Conservation (phyloP, 1,284 basidiomycete genomes). For the Abortiporus biennis region DNA sequence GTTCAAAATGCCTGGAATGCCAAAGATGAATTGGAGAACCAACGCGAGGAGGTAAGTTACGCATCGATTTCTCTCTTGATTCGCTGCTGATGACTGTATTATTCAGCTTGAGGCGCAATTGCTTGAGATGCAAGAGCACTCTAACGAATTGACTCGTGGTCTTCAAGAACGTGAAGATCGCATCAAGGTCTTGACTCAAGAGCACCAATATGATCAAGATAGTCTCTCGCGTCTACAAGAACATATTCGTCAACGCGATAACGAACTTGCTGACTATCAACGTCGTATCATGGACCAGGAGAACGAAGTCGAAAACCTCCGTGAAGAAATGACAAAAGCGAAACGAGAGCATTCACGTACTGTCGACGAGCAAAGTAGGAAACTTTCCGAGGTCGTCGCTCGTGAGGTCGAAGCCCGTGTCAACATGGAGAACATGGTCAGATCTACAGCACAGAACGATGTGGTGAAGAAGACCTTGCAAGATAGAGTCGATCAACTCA, state of each 20-base stretch:
- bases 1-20: slow-evolving; percentile 41
- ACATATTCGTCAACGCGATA: slow-evolving; percentile 44
- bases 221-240: slow-evolving; percentile 50
- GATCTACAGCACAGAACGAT: slow-evolving; percentile 48
- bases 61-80: slow-evolving; percentile 1
- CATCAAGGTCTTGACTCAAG: slow-evolving; percentile 47
- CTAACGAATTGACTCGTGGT: slow-evolving; percentile 38
- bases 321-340: slow-evolving; percentile 45
- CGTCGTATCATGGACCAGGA: slow-evolving; percentile 34
- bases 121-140: slow-evolving; percentile 38
- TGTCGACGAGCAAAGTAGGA: slow-evolving; percentile 44
- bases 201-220: slow-evolving; percentile 48
- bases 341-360: slow-evolving; percentile 48
- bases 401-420: slow-evolving; percentile 41
- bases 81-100: neutral
- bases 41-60: slow-evolving; percentile 44
- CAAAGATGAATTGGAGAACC: slow-evolving; percentile 46
- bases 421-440: slow-evolving; percentile 42
- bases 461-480: slow-evolving; percentile 37
- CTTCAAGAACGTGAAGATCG: slow-evolving; percentile 54
- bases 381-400: slow-evolving; percentile 39
- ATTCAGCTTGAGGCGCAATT: slow-evolving; percentile 46
- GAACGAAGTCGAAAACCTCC: slow-evolving; percentile 43
- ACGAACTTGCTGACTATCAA: slow-evolving; percentile 38
- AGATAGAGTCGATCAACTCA: slow-evolving; percentile 44